Evolutionary conservation across 352 stramenopile genomes (phyloP).

Genomic region (Globisporangium nunn): DNA sequence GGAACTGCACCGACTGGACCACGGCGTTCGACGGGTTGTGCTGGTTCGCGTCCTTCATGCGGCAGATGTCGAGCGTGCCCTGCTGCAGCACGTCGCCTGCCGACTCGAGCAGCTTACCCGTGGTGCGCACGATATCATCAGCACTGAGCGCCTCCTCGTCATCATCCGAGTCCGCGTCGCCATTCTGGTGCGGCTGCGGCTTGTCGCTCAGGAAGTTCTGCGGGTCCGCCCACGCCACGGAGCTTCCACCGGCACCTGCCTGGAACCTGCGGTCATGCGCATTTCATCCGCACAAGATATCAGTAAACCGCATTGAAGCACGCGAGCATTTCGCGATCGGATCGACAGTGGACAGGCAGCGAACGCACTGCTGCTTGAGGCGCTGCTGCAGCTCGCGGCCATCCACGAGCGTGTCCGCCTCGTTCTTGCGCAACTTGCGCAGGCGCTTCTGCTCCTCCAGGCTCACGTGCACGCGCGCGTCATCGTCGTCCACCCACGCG

Average conservation of each 20-base stretch:
- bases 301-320: neutral
- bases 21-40: conserved; percentile 77
- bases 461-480: conserved; percentile 64
- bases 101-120: conserved; percentile 44
- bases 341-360: no score
- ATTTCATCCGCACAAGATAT: neutral
- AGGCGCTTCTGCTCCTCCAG: conserved; percentile 60
- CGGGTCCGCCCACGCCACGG: conserved; percentile 64
- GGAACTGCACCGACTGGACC: conserved; percentile 87
- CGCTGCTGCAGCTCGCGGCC: conserved; percentile 72
- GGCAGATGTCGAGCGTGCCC: conserved; percentile 50
- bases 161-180: conserved; percentile 22
- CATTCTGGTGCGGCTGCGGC: conserved; percentile 17
- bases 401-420: conserved; percentile 55
- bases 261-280: conserved; percentile 31
- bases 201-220: conserved; percentile 50
- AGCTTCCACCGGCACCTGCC: conserved; percentile 24
- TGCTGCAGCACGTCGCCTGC: conserved; percentile 50
- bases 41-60: conserved; percentile 91
- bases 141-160: conserved; percentile 44
- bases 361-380: conserved; percentile 72
- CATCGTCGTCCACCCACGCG: conserved; percentile 87
- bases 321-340: no score
- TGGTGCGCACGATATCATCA: conserved; percentile 45
- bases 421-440: conserved; percentile 80